Base-by-base conservation (phyloP, 768 basidiomycete genomes). In the Tylopilus subfusipes region DNA sequence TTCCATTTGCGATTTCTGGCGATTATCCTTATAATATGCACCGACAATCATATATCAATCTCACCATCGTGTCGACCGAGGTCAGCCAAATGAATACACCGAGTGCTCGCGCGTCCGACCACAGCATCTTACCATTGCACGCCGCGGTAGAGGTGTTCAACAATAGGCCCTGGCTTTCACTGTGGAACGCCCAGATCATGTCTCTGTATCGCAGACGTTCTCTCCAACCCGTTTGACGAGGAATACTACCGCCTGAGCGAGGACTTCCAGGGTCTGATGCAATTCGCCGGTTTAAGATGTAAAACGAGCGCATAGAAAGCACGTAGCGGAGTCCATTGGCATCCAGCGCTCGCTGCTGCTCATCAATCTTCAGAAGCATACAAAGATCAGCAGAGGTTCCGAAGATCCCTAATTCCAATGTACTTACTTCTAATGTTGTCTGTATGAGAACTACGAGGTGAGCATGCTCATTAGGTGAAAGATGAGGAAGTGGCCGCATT, bases 151-250 rank as follows among this genome's bases (percentile, higher is more conserved):
- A 88, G 4, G 86, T 84, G 25, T 78, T 75, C 49, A 97, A 69
- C 5, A 99, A 70, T 42, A 98, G 69, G 18, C 89, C 92, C 63
- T 99, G 94, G 64, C 86, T 91, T 70, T 97, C 93, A 65, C 94
- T 97, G 62, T 97, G 90, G 67, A 88, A 95, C 0, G 95, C 96
- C 95, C 96, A 99, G 25, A 98, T 79, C 75, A 98, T 92, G 69
- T 99, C 96, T 31, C 97, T 84, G 70, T 89, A 94, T 21, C 91
- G 83, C 44, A 96, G 77, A n/a, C 92, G 81, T 64, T 87, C 84
- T 62, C 91, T 75, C 61, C 82, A 78, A 27, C 79, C 83, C 38
- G 81, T 78, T 57, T 72, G 73, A 33, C 74, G 73, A n/a, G 75
- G 75, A 14, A 75, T 66, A 2, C 68, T 59, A 31, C 68, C 75